Evolutionary conservation across 257 asterid species (phyloP), one percentile per base, ranked within the genome.

Genomic region (Haberlea rhodopensis): DNA sequence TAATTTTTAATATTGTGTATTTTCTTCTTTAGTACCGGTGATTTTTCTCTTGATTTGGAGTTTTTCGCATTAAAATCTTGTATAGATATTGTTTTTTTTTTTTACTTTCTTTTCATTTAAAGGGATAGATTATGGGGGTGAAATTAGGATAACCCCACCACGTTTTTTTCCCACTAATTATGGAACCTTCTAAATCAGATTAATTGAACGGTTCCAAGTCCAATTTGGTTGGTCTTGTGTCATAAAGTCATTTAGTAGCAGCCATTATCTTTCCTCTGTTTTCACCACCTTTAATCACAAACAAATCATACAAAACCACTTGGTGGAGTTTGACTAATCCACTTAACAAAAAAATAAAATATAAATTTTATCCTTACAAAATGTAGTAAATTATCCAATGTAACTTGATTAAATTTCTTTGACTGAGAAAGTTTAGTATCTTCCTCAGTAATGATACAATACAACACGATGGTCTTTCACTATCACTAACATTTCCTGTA

Each of bases 161-260:
- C 24, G 25, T 25, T 23, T 23, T 23, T 45, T 11, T 21, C 16
- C n/a, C 18, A 46, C 8, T 62, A 56, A 56, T 29, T 46, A 24
- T 55, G 43, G 61, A 56, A 53, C 18, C 65, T 65, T 69, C 75
- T 65, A 64, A 16, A 16, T 57, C 21, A 54, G 72, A 63, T 55
- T 52, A 16, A 11, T 57, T 62, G 82, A 67, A 70, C n/a, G 26
- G 4, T 74, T 53, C 71, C 13, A 63, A 65, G 73, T 71, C 76
- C 72, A 68, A 71, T 25, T 21, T 5, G 66, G 71, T 65, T 48
- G 75, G 75, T 23, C 45, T 3, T 34, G 16, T 9, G 45, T 34
- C 45, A 4, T 34, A 34, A 34, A 31, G 52, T 28, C 16, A 69
- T 23, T 57, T 28, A 22, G 22, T 24, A 1, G 20, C 58, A 70